These are phyloP conservation scores for Tillandsia leiboldiana DNA, from an alignment of 176 grass and related monocot genomes.

Conservation along the genomic window DNA sequence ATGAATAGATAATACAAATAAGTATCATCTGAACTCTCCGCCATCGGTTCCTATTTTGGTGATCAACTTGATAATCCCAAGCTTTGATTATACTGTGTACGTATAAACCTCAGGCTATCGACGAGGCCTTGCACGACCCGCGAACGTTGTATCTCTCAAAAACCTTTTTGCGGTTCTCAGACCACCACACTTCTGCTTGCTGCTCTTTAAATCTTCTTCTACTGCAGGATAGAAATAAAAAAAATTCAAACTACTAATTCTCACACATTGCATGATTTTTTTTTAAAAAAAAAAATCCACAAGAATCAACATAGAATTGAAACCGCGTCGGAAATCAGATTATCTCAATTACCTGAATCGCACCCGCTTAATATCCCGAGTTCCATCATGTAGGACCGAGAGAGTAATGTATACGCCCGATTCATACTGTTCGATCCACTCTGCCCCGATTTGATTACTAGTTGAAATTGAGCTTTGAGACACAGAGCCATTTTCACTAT, in stretches of 20 bases:
- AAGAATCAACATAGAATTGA: too few species aligned
- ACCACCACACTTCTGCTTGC: constrained; percentile 93
- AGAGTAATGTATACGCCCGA: constrained; percentile 86
- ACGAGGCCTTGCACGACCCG: constrained; percentile 53
- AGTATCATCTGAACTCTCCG: neutral
- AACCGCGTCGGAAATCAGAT: too few species aligned
- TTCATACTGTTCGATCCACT: constrained; percentile 94
- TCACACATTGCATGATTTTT: too few species aligned
- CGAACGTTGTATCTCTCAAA: constrained; percentile 81
- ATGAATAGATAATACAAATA: too few species aligned
- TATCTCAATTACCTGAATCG: constrained; percentile 59
- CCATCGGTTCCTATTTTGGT: neutral
- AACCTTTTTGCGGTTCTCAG: constrained; percentile 83
- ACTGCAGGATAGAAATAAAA: constrained; percentile 11
- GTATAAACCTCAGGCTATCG: constrained; percentile 51
- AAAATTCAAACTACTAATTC: too few species aligned
- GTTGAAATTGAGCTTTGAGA: constrained; percentile 40
- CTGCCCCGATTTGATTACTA: constrained; percentile 51
- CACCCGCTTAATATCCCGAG: constrained; percentile 73
- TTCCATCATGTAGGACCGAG: constrained; percentile 57
- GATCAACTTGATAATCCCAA: neutral
- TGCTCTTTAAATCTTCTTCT: constrained; percentile 88
- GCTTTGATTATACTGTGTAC: constrained; percentile 18
- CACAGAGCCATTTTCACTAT: constrained; percentile 43
- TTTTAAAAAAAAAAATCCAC: too few species aligned